Evolutionary conservation across 495 filamentous ascomycete genomes (phyloP).

Genomic region (Parmelia sp.): DNA sequence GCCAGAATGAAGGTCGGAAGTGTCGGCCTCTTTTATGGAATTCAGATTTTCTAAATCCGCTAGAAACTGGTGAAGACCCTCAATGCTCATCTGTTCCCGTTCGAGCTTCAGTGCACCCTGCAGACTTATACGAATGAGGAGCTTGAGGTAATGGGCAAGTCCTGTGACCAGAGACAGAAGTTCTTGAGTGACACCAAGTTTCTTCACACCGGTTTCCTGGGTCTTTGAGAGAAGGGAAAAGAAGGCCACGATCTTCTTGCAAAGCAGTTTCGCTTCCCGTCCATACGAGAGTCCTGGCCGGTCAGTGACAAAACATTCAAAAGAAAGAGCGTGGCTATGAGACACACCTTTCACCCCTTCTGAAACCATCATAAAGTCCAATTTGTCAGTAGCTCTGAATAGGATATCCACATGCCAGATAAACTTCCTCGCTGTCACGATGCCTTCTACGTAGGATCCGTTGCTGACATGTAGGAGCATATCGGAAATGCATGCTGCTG

Average conservation of each 20-base stretch:
- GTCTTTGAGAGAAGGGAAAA: constrained; percentile 90
- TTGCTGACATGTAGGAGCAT: constrained; percentile 99
- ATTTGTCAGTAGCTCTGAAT: constrained; percentile 78
- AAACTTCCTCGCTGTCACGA: constrained; percentile 92
- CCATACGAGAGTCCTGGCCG: constrained; percentile 74
- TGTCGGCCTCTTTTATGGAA: constrained; percentile 59
- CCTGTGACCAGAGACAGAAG: constrained; percentile 91
- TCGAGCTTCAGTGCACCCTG: constrained; percentile 91
- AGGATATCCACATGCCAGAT: constrained; percentile 93
- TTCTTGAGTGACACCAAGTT: constrained; percentile 95
- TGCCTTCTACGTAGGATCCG: constrained; percentile 89
- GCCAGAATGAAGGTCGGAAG: constrained; percentile 66
- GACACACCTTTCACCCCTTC: constrained; percentile 68
- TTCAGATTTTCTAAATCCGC: constrained; percentile 72
- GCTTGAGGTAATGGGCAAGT: constrained; percentile 95
- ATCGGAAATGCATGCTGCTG: constrained; percentile 95
- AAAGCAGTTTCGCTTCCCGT: constrained; percentile 92
- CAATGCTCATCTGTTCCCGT: constrained; percentile 64
- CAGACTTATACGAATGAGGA: constrained; percentile 92
- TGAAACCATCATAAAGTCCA: constrained; percentile 64
- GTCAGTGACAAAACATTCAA: constrained; percentile 8
- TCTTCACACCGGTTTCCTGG: constrained; percentile 76
- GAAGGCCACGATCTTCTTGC: constrained; percentile 99
- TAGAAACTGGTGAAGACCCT: constrained; percentile 75
- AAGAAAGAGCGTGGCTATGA: neutral